Evolutionary conservation across 2,329 filamentous ascomycete species (phyloP).

Genomic region (Stagonosporopsis cucurbitacearum): DNA sequence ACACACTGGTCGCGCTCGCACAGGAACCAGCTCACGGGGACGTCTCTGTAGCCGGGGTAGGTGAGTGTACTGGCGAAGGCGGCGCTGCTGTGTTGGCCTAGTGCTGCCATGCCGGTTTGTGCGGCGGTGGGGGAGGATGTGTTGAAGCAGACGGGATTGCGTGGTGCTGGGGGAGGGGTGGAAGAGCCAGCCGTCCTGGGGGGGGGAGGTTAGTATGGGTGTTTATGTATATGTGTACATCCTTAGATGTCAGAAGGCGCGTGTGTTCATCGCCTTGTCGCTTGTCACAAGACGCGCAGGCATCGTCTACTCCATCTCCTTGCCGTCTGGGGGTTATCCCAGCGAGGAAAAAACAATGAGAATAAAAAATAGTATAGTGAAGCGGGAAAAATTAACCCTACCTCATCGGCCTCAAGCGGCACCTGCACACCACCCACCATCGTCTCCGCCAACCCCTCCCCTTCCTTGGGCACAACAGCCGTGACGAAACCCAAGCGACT

Average conservation of each 20-base stretch:
- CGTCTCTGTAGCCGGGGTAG: constrained; percentile 48
- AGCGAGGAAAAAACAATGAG: not conserved
- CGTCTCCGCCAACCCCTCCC: constrained; percentile 8
- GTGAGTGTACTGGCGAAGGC: constrained; percentile 43
- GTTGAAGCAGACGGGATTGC: constrained; percentile 14
- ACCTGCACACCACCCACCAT: constrained; percentile 17
- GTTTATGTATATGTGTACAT: too few relatives aligned
- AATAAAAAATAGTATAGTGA: too few relatives aligned
- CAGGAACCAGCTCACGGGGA: constrained; percentile 49
- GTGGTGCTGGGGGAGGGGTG: constrained; percentile 8
- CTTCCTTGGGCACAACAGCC: constrained; percentile 20
- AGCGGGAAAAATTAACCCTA: too few relatives aligned
- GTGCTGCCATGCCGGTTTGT: not conserved
- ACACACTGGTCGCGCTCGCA: constrained; percentile 46
- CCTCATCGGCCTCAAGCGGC: constrained; percentile 1
- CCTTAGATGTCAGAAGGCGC: constrained; percentile 21
- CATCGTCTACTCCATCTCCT: too few relatives aligned
- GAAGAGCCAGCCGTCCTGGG: constrained; percentile 18
- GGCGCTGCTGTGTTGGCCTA: constrained; percentile 39
- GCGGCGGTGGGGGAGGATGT: not conserved
- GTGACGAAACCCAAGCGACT: constrained; percentile 21
- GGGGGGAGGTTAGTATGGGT: too few relatives aligned
- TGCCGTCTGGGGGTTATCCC: too few relatives aligned
- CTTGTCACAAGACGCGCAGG: too few relatives aligned
- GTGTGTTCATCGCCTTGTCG: too few relatives aligned